phyloP scores from a whole-genome alignment of 164 flowering plant species.

The Kingdonia uniflora region DNA sequence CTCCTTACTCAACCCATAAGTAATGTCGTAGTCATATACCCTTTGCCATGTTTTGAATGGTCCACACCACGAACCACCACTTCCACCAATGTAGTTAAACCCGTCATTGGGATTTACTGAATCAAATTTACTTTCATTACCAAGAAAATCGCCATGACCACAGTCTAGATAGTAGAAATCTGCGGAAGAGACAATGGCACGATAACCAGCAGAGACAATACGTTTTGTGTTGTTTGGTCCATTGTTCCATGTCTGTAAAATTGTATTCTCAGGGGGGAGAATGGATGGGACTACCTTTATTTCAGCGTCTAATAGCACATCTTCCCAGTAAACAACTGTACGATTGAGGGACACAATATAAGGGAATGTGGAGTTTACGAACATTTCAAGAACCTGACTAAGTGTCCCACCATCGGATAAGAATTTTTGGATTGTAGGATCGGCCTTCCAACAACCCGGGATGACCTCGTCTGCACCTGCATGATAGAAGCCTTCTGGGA shows the following conservation, averaged over 20 bases:
- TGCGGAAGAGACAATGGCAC: conserved; percentile 67
- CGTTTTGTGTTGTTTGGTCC: conserved; percentile 69
- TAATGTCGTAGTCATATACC: conserved; percentile 74
- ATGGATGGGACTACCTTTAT: conserved; percentile 31
- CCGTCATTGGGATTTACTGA: conserved; percentile 16
- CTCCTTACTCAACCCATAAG: conserved; percentile 46
- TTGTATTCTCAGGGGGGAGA: conserved; percentile 46
- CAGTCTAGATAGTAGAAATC: conserved; percentile 89
- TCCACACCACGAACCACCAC: conserved; percentile 92
- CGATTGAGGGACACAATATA: conserved; percentile 51
- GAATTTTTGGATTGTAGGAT: conserved; percentile 40
- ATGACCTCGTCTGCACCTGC: conserved; percentile 76
- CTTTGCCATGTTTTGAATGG: conserved; percentile 93
- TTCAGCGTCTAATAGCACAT: conserved; percentile 42
- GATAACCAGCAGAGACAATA: conserved; percentile 60
- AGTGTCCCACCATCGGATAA: conserved; percentile 51
- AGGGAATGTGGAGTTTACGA: conserved; percentile 57
- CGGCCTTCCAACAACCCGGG: conserved; percentile 82
- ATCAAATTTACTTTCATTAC: conserved; percentile 59
- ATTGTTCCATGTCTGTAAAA: conserved; percentile 82
- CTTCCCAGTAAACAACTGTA: conserved; percentile 84
- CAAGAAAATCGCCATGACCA: conserved; percentile 74
- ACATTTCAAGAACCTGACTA: conserved; percentile 57
- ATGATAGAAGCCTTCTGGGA: conserved; percentile 77
- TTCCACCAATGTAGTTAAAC: conserved; percentile 20